These are phyloP conservation scores for Ceratocystis harringtonii DNA, from an alignment of 2,329 filamentous ascomycete species.

Conservation along the genomic window DNA sequence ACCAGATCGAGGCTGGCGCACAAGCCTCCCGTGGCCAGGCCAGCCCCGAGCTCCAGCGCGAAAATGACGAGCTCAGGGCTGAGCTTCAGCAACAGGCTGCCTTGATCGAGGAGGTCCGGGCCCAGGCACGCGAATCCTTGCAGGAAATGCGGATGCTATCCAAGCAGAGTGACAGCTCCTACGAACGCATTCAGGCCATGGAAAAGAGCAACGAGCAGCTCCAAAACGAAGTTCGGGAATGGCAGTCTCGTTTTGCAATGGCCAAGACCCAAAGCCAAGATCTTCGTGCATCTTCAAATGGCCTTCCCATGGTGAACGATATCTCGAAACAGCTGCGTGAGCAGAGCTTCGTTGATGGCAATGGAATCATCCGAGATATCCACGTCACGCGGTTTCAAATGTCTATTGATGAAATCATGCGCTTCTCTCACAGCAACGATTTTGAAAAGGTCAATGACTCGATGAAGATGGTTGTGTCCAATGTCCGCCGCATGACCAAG, in stretches of 20 bases:
- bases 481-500: conserved; percentile 70
- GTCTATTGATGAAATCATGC: conserved; percentile 78
- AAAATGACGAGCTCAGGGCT: conserved; percentile 53
- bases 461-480: conserved; percentile 74
- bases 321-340: conserved; percentile 52
- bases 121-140: conserved; percentile 68
- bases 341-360: conserved; percentile 50
- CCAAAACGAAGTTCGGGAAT: conserved; percentile 71
- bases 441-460: conserved; percentile 63
- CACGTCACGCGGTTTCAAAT: conserved; percentile 94
- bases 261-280: conserved; percentile 75
- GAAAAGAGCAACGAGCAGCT: conserved; percentile 59
- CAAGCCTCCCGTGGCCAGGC: conserved; percentile 5
- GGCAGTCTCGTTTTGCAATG: conserved; percentile 79
- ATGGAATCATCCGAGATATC: conserved; percentile 74
- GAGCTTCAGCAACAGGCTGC: conserved; percentile 60
- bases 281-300: conserved; percentile 66
- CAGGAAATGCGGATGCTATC: conserved; percentile 81
- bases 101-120: conserved; percentile 72
- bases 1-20: conserved; percentile 36
- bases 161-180: conserved; percentile 59
- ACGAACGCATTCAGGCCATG: conserved; percentile 69
- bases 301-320: conserved; percentile 53
- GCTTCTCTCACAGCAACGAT: conserved; percentile 56
- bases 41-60: conserved; percentile 39